These are phyloP conservation scores for Multifurca ochricompacta DNA, from an alignment of 768 basidiomycete genomes.

Conservation along the genomic window DNA sequence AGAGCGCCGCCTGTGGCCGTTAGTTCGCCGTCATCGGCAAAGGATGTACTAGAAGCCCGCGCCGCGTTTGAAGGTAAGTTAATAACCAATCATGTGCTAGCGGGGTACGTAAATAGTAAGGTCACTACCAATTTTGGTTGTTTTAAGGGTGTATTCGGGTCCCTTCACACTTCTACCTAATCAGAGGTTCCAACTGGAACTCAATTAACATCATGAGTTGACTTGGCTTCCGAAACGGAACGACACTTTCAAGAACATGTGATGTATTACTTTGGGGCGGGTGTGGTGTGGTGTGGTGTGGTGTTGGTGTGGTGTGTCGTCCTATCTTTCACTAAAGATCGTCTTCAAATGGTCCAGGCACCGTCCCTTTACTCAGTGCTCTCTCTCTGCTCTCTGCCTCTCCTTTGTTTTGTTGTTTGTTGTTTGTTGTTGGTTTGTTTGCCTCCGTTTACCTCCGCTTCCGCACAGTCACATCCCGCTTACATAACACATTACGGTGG, in stretches of 20 bases:
- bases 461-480: too few species aligned
- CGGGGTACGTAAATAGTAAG: constrained; percentile 14
- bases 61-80: not conserved
- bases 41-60: constrained; percentile 1
- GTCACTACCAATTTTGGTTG: not conserved
- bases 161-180: not conserved
- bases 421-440: too few species aligned
- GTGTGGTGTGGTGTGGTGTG: too few species aligned
- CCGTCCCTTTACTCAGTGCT: too few species aligned
- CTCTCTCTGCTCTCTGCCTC: too few species aligned
- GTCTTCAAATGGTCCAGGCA: too few species aligned
- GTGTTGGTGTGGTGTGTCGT: too few species aligned
- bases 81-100: constrained; percentile 1
- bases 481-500: too few species aligned
- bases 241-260: not conserved
- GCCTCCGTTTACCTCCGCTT: too few species aligned
- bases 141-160: not conserved
- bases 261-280: not conserved
- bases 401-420: too few species aligned
- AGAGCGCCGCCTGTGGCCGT: not conserved
- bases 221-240: too few species aligned
- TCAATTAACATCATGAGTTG: not conserved
- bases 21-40: constrained; percentile 3
- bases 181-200: not conserved
- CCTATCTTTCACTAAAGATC: too few species aligned